Conservation (phyloP, 352 stramenopile species). For the Phytophthora pini region DNA sequence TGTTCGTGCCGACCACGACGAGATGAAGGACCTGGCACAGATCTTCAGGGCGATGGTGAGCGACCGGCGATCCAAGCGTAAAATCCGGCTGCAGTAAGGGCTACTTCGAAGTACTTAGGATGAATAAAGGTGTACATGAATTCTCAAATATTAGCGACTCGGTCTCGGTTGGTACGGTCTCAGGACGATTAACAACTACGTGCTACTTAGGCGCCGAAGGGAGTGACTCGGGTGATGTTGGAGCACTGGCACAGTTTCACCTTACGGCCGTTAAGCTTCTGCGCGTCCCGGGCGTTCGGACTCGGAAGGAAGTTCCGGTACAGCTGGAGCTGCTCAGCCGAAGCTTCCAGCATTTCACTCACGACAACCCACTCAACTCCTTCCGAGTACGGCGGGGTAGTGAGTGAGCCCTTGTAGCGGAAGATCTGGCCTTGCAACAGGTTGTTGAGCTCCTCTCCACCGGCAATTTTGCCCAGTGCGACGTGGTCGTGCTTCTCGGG, state of each 20-base stretch:
- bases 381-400: constrained; percentile 78
- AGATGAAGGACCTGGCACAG: constrained; percentile 23
- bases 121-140: constrained; percentile 20
- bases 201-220: constrained; percentile 25
- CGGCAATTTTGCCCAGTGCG: constrained; percentile 39
- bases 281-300: constrained; percentile 59
- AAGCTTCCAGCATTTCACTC: constrained; percentile 54
- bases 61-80: constrained; percentile 23
- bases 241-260: constrained; percentile 39
- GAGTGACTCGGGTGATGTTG: constrained; percentile 13
- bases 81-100: constrained; percentile 20
- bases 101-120: not conserved
- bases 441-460: constrained; percentile 29
- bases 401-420: constrained; percentile 71
- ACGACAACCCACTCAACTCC: constrained; percentile 77
- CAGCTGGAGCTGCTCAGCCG: constrained; percentile 51
- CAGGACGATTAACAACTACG: not conserved
- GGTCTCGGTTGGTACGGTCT: constrained; percentile 13
- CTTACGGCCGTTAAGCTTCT: constrained; percentile 54
- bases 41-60: constrained; percentile 34
- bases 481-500: constrained; percentile 32
- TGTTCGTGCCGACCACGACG: constrained; percentile 16
- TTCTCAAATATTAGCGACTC: constrained; percentile 16
- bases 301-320: constrained; percentile 52
- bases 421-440: constrained; percentile 53